Evolutionary conservation across 192 early-diverging fungal species (phyloP).

Genomic region (Coemansia guatemalensis): DNA sequence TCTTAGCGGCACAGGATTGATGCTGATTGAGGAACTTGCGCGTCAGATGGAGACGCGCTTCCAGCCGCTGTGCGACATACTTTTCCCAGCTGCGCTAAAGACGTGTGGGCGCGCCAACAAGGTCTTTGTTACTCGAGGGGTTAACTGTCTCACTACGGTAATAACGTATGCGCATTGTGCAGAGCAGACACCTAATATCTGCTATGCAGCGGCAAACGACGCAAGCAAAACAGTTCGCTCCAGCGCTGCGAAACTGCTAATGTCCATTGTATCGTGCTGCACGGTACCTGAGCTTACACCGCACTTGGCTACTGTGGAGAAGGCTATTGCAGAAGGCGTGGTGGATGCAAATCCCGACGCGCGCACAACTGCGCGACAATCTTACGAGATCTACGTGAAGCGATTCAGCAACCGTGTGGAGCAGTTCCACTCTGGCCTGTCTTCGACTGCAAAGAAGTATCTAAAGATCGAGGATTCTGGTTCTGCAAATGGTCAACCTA

Average conservation of each 20-base stretch:
- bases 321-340: conserved; percentile 39
- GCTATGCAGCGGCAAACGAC: conserved; percentile 53
- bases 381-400: conserved; percentile 49
- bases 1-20: conserved; percentile 67
- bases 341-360: conserved; percentile 53
- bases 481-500: neutral
- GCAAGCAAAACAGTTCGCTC: conserved; percentile 64
- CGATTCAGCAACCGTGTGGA: conserved; percentile 38
- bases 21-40: conserved; percentile 65
- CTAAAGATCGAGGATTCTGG: conserved; percentile 31
- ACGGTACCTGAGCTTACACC: conserved; percentile 48
- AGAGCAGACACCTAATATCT: conserved; percentile 57
- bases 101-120: conserved; percentile 75
- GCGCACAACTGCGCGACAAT: conserved; percentile 39
- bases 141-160: conserved; percentile 61
- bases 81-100: conserved; percentile 62
- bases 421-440: conserved; percentile 37
- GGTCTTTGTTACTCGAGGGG: conserved; percentile 64
- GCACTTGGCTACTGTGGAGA: conserved; percentile 35
- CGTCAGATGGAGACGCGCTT: conserved; percentile 62
- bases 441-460: conserved; percentile 46
- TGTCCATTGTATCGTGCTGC: conserved; percentile 56
- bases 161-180: conserved; percentile 61
- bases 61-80: conserved; percentile 59
- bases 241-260: conserved; percentile 61